A percentile compares a stretch with the other conserved stretches of the same genome.
Evolutionary conservation across 805 yeast species (phyloP).

Genomic region (Wickerhamomyces ciferrii): DNA sequence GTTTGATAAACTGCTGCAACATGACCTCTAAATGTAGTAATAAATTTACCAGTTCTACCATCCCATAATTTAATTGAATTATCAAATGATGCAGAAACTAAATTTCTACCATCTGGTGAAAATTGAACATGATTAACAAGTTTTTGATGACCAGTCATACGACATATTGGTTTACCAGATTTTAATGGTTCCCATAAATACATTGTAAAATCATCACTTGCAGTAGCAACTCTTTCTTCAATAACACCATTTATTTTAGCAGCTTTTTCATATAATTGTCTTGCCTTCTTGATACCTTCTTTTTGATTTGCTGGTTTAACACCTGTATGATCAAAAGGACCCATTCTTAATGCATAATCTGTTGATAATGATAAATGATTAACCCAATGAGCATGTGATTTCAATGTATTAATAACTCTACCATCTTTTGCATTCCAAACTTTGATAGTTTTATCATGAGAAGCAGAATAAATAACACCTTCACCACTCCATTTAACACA

Average conservation of each 20-base stretch:
- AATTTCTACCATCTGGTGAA: slow-evolving; percentile 89
- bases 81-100: slow-evolving; percentile 93
- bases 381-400: slow-evolving; percentile 97
- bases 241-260: slow-evolving; percentile 47
- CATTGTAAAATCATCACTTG: slow-evolving; percentile 97
- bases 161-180: slow-evolving; percentile 74
- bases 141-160: slow-evolving; percentile 98
- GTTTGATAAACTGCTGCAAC: slow-evolving; percentile 98
- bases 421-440: slow-evolving; percentile 87
- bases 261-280: slow-evolving; percentile 49
- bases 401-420: slow-evolving; percentile 68
- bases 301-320: slow-evolving; percentile 34
- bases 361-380: slow-evolving; percentile 91
- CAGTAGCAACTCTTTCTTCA: slow-evolving; percentile 91
- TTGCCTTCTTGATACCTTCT: slow-evolving; percentile 44
- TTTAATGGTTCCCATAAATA: slow-evolving; percentile 91
- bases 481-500: slow-evolving; percentile 98
- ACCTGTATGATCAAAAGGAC: slow-evolving; percentile 79
- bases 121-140: slow-evolving; percentile 93
- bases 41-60: slow-evolving; percentile 84
- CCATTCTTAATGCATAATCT: slow-evolving; percentile 80
- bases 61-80: slow-evolving; percentile 96
- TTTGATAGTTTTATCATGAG: slow-evolving; percentile 91
- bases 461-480: slow-evolving; percentile 77
- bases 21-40: slow-evolving; percentile 91